phyloP scores from a whole-genome alignment of 108 stramenopile species.

The Parietichytrium sp. region DNA sequence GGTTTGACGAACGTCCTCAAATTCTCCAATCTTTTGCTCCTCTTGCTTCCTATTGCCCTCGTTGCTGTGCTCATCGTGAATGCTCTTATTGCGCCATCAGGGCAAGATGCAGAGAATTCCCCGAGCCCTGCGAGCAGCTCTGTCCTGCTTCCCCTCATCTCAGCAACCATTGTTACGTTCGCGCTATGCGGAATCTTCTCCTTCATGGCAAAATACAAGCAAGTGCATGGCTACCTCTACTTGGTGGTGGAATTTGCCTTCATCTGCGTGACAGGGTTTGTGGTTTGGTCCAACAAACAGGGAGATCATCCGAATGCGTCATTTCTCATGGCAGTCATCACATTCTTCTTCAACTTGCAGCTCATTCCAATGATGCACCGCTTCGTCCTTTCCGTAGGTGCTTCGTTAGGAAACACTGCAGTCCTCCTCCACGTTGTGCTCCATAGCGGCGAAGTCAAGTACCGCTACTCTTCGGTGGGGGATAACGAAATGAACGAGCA shows the following conservation, averaged over 20 bases:
- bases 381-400: background rate
- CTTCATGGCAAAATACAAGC: background rate
- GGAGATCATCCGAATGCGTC: background rate
- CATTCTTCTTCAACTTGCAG: conserved; percentile 9
- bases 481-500: background rate
- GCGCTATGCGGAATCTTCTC: background rate
- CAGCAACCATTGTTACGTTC: background rate
- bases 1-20: no score
- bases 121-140: no score
- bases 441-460: no score
- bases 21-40: no score
- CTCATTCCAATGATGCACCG: conserved; percentile 21
- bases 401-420: background rate
- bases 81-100: no score
- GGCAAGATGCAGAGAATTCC: no score
- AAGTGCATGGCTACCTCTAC: background rate
- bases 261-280: background rate
- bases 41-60: no score
- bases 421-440: background rate
- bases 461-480: no score
- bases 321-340: background rate
- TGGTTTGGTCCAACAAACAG: background rate
- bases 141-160: background rate
- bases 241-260: background rate
- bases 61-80: no score